Evolutionary conservation across 2,329 filamentous ascomycete genomes (phyloP).

Genomic region (Paraphaeosphaeria minitans): DNA sequence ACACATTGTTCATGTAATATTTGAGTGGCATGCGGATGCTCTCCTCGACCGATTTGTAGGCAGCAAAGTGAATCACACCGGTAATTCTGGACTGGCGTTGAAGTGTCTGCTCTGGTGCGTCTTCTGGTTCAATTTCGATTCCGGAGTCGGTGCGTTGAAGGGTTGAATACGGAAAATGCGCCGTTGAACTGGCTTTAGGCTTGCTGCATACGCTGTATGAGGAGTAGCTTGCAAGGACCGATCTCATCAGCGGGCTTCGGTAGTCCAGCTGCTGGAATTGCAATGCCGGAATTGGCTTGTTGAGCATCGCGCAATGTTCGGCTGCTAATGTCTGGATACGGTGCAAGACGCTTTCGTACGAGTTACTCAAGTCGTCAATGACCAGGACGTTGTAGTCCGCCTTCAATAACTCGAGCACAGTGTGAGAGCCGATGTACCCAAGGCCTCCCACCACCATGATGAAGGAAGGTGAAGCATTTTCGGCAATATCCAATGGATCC

Average conservation of each 20-base stretch:
- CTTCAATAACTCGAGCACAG: constrained; percentile 59
- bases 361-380: constrained; percentile 55
- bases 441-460: constrained; percentile 61
- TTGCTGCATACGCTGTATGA: constrained; percentile 32
- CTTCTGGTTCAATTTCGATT: constrained; percentile 36
- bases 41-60: constrained; percentile 69
- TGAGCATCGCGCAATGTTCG: constrained; percentile 47
- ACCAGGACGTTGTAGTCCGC: constrained; percentile 60
- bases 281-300: constrained; percentile 51
- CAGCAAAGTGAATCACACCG: constrained; percentile 73
- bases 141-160: constrained; percentile 40
- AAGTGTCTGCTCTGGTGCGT: constrained; percentile 24
- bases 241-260: constrained; percentile 49
- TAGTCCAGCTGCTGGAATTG: constrained; percentile 57
- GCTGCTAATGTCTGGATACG: constrained; percentile 44
- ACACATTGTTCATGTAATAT: constrained; percentile 72
- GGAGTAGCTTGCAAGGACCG: constrained; percentile 52
- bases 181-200: constrained; percentile 24
- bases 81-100: constrained; percentile 57
- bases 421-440: constrained; percentile 63
- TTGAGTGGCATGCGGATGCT: constrained; percentile 65
- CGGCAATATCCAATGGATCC: constrained; percentile 49
- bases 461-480: constrained; percentile 44
- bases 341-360: constrained; percentile 46
- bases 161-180: constrained; percentile 34